Percentiles rank a stretch among this genome's conserved stretches.
Conservation (phyloP, 148 eudicot species). For the Chenopodium berlandieri region DNA sequence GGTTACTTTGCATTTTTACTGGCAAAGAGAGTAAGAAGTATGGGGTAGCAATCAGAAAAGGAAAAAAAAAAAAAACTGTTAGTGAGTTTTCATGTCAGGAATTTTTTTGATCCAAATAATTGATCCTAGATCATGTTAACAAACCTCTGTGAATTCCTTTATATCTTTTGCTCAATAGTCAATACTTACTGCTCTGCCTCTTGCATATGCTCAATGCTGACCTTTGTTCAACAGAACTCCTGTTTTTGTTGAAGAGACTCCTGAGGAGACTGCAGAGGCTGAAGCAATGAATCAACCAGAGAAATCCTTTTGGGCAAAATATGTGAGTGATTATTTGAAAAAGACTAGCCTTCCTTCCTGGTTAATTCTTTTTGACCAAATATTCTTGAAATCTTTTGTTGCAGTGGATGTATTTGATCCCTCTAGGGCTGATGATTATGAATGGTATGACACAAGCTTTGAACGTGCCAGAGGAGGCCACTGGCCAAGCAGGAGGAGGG, state of each 20-base stretch:
- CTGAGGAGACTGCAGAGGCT: conserved; percentile 52
- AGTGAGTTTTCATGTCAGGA: background rate
- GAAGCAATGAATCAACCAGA: conserved; percentile 74
- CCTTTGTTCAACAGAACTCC: conserved; percentile 59
- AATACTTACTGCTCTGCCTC: background rate
- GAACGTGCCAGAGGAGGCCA: conserved; percentile 90
- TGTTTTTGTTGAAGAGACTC: conserved; percentile 67
- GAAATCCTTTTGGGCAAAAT: conserved; percentile 96
- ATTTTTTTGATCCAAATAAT: background rate
- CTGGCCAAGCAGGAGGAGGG: conserved; percentile 45
- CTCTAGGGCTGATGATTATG: conserved; percentile 86
- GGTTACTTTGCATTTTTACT: background rate
- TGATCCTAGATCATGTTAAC: background rate
- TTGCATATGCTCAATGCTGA: background rate
- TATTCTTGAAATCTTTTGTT: conserved; percentile 21
- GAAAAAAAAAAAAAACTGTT: background rate
- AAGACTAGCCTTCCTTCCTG: background rate
- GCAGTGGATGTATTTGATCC: conserved; percentile 99
- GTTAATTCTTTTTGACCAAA: conserved; percentile 4
- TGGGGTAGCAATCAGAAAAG: background rate
- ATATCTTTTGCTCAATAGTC: conserved; percentile 1
- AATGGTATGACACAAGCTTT: conserved; percentile 95
- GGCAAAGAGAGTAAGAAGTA: background rate
- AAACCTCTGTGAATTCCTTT: background rate
- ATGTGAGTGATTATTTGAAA: conserved; percentile 50